Percentiles rank a stretch among this genome's conserved stretches.
Conservation (phyloP, 805 yeast species). For the Lipomyces mesembrius region DNA sequence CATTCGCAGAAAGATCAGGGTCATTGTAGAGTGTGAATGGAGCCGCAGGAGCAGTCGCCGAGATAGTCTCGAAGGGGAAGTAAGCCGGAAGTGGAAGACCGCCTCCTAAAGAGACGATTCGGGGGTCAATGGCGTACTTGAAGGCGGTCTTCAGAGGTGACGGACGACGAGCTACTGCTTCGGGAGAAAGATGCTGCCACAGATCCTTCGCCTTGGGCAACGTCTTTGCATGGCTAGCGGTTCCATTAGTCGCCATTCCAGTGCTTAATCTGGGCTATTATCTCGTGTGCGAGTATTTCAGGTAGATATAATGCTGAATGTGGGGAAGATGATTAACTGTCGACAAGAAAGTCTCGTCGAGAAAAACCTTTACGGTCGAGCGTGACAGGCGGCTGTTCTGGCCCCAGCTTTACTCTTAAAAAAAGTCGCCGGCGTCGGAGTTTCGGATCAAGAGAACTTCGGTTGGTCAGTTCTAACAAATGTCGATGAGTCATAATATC, state of each 20-base stretch:
- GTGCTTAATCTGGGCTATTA: background rate
- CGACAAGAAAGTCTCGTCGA: background rate
- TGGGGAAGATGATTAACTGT: background rate
- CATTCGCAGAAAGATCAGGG: constrained; percentile 35
- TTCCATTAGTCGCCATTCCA: constrained; percentile 2
- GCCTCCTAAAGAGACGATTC: constrained; percentile 88
- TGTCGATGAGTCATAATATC: background rate
- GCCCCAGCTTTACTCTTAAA: background rate
- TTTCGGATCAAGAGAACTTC: background rate
- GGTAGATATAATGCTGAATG: background rate
- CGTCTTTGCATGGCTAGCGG: constrained; percentile 1
- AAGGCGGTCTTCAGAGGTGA: constrained; percentile 87
- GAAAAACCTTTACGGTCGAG: background rate
- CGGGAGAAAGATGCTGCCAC: constrained; percentile 72
- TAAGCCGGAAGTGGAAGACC: constrained; percentile 90
- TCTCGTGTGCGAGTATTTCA: background rate
- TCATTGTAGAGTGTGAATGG: constrained; percentile 77
- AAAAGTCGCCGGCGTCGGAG: background rate
- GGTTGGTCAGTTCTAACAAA: background rate
- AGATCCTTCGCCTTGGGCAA: constrained; percentile 67
- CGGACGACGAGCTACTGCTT: constrained; percentile 73
- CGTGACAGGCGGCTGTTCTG: background rate
- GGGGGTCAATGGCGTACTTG: constrained; percentile 72
- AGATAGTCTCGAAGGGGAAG: constrained; percentile 85
- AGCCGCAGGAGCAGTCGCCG: constrained; percentile 71